Evolutionary conservation across 495 filamentous ascomycete genomes (phyloP), one percentile per base, ranked within the genome.

Genomic region (Penicillium angulare): DNA sequence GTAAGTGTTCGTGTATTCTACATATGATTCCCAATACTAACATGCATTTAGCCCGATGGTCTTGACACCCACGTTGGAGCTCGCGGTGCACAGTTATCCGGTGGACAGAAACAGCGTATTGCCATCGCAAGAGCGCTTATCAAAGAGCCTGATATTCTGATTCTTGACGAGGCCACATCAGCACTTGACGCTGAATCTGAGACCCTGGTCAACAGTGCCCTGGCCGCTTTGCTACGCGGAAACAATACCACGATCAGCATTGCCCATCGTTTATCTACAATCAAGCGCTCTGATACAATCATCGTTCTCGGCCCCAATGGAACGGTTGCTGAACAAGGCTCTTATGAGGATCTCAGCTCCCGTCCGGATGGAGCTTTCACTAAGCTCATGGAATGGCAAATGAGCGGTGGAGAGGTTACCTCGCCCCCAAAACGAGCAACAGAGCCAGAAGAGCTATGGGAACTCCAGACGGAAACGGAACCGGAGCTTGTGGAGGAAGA

Each of bases 321-420:
- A 23, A 86, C 76, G 27, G 92, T 97, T 16, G 93, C 95, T 5
- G 91, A 98, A 70, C 83, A 87, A 46, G 93, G 93, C 39, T 85
- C 83, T 29, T 98, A 60, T 63, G 72, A 80, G 12, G 82, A 90
- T 49, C 77, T 98, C 21, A 87, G 84, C 56, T 69, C 76, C 16
- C 83, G 87, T 31, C 78, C 77, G 4, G 71, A 86, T 20, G 92
- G 92, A 32, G 88, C 91, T 6, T 98, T 98, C 64, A 91, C 83
- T 23, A 89, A 88, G 70, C 75, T 98, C 41, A 98, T 98, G 93
- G 91, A 97, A 66, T 98, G 95, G 95, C 93, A 98, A 72, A 87
- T 97, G 80, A 92, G 80, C 55, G 95, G 91, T 12, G 86, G 86
- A 8, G 90, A 95, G 32, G 67, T 71, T 2, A 21, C 49, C 0